These are phyloP conservation scores for Alliaria petiolata DNA, from an alignment of 345 rosid genomes.

Conservation along the genomic window DNA sequence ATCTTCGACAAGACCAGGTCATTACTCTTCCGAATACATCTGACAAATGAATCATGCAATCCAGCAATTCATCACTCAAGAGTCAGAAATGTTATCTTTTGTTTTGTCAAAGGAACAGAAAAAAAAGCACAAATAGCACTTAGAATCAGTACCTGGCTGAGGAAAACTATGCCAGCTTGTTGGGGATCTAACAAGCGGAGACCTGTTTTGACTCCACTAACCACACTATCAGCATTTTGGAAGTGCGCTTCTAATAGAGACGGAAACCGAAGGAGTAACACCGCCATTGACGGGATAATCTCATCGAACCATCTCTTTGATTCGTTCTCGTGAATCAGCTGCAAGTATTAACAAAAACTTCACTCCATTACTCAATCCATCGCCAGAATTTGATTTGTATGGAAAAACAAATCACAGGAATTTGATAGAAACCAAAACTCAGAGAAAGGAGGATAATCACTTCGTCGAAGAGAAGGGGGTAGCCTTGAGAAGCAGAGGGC, in stretches of 20 bases:
- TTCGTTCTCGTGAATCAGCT: constrained; percentile 48
- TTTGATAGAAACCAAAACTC: not conserved
- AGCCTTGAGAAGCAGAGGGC: constrained; percentile 48
- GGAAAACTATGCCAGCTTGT: constrained; percentile 70
- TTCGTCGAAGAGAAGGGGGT: constrained; percentile 66
- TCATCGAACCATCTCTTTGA: constrained; percentile 64
- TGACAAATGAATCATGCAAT: not conserved
- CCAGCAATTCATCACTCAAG: not conserved
- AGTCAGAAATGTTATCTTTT: no score
- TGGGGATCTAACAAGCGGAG: constrained; percentile 63
- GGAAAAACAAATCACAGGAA: no score
- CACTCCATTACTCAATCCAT: not conserved
- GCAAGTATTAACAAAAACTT: constrained; percentile 4
- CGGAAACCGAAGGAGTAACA: constrained; percentile 60
- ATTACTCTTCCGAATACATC: not conserved
- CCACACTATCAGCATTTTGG: constrained; percentile 39
- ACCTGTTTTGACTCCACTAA: constrained; percentile 36
- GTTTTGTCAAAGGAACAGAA: no score
- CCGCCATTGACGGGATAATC: constrained; percentile 60
- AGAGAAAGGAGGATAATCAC: constrained; percentile 15
- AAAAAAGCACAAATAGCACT: not conserved
- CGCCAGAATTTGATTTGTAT: not conserved
- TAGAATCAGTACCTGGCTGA: constrained; percentile 66
- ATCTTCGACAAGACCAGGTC: constrained; percentile 9
- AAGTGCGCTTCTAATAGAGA: constrained; percentile 65